Percentiles rank a stretch among this genome's conserved stretches.
Evolutionary conservation across 1,139 yeast genomes (phyloP).

Genomic region (Candida sp.): DNA sequence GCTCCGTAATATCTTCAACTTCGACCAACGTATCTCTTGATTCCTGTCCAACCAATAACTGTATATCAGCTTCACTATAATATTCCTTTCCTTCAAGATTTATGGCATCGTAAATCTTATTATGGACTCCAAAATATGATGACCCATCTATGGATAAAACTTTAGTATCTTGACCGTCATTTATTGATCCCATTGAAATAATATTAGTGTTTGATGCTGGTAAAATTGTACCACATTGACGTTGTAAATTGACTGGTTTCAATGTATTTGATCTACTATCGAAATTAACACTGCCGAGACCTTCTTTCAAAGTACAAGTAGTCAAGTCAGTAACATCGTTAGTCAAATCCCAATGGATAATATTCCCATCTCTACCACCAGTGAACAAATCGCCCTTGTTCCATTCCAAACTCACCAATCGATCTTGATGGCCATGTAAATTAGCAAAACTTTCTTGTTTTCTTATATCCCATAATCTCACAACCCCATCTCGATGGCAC

Average conservation of each 20-base stretch:
- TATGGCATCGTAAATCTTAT: conserved; percentile 35
- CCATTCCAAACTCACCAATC: conserved; percentile 63
- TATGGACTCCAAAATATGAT: conserved; percentile 54
- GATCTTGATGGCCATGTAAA: conserved; percentile 55
- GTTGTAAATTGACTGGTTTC: conserved; percentile 30
- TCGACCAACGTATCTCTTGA: conserved; percentile 29
- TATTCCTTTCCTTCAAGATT: conserved; percentile 23
- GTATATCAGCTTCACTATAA: conserved; percentile 33
- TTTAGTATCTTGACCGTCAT: conserved; percentile 26
- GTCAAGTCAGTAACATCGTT: conserved; percentile 22
- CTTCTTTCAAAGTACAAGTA: conserved; percentile 46
- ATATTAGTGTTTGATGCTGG: conserved; percentile 56
- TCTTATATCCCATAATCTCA: conserved; percentile 76
- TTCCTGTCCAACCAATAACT: conserved; percentile 16
- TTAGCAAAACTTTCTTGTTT: conserved; percentile 51
- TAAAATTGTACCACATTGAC: conserved; percentile 60
- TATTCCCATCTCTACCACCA: conserved; percentile 69
- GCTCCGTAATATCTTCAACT: conserved; percentile 12
- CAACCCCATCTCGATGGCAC: conserved; percentile 55
- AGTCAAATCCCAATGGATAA: conserved; percentile 69
- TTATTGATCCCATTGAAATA: conserved; percentile 38
- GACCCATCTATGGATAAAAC: conserved; percentile 53
- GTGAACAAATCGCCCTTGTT: conserved; percentile 54
- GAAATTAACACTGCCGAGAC: conserved; percentile 40
- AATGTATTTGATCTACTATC: conserved; percentile 28